A percentile compares a stretch with the other conserved stretches of the same genome.
These are phyloP conservation scores for Cryptosporidium sp. DNA, from an alignment of 169 alveolate genomes.

Conservation along the genomic window DNA sequence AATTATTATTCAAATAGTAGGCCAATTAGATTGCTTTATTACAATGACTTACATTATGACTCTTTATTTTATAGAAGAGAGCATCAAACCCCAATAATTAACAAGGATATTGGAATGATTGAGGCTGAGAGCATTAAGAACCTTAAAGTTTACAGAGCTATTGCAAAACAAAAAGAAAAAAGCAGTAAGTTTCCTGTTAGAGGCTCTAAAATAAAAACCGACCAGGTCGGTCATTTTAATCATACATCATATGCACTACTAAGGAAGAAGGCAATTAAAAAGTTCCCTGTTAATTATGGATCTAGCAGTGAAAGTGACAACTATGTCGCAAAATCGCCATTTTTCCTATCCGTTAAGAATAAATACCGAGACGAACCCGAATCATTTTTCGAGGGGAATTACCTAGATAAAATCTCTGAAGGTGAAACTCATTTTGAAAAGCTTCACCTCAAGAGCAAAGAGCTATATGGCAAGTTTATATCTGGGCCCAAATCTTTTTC, in stretches of 20 bases:
- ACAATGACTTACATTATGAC: slow-evolving; percentile 65
- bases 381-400: background rate
- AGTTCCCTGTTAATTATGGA: background rate
- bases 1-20: background rate
- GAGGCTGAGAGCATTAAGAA: background rate
- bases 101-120: background rate
- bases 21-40: slow-evolving; percentile 54
- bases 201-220: background rate
- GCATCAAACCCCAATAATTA: slow-evolving; percentile 5
- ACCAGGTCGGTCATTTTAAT: background rate
- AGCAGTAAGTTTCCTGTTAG: background rate
- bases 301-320: slow-evolving; percentile 11
- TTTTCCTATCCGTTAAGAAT: background rate
- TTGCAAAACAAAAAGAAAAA: background rate
- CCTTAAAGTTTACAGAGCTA: background rate
- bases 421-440: background rate
- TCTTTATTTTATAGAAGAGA: slow-evolving; percentile 34
- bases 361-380: slow-evolving; percentile 29
- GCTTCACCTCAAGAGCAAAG: background rate
- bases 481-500: slow-evolving; percentile 5
- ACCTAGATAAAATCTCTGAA: background rate
- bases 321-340: background rate
- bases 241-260: background rate
- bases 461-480: background rate
- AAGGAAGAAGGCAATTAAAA: background rate